Conservation (phyloP, 768 basidiomycete genomes). For the Kwoniella newhampshirensis region DNA sequence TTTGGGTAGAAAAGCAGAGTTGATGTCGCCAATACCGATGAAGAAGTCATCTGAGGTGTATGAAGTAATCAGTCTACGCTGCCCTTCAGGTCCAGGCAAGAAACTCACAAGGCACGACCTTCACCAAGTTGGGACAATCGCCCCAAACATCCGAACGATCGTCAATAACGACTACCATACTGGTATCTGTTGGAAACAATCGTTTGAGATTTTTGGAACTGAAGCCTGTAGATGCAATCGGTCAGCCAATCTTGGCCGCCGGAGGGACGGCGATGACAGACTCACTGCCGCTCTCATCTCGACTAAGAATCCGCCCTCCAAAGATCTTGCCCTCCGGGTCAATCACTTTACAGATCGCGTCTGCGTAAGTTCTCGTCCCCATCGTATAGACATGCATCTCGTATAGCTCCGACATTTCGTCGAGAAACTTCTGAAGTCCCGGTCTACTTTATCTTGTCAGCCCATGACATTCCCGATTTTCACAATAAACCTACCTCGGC, state of each 20-base stretch:
- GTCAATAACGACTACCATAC: conserved; percentile 99
- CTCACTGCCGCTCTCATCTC: conserved; percentile 96
- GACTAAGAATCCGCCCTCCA: conserved; percentile 79
- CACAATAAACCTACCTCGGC: conserved; percentile 67
- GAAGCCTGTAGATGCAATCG: conserved; percentile 62
- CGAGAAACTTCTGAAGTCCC: conserved; percentile 77
- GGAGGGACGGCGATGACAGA: conserved; percentile 18
- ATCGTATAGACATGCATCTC: conserved; percentile 99
- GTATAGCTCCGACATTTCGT: conserved; percentile 70
- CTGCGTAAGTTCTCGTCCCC: conserved; percentile 96
- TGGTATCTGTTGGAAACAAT: conserved; percentile 92
- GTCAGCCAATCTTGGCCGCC: too few species aligned
- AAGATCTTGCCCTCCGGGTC: conserved; percentile 85
- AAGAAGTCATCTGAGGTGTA: conserved; percentile 82
- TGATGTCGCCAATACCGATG: conserved; percentile 96
- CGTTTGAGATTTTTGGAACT: conserved; percentile 85
- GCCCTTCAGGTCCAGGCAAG: neutral
- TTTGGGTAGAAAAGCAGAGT: conserved; percentile 73
- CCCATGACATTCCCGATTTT: neutral
- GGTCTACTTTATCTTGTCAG: conserved; percentile 59
- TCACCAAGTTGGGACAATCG: conserved; percentile 92
- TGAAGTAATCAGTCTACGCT: neutral
- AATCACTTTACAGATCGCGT: conserved; percentile 88
- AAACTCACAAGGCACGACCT: conserved; percentile 85
- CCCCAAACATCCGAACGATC: conserved; percentile 99